Base-by-base conservation (phyloP, 1,284 basidiomycete genomes). In the Tilletia caries region DNA sequence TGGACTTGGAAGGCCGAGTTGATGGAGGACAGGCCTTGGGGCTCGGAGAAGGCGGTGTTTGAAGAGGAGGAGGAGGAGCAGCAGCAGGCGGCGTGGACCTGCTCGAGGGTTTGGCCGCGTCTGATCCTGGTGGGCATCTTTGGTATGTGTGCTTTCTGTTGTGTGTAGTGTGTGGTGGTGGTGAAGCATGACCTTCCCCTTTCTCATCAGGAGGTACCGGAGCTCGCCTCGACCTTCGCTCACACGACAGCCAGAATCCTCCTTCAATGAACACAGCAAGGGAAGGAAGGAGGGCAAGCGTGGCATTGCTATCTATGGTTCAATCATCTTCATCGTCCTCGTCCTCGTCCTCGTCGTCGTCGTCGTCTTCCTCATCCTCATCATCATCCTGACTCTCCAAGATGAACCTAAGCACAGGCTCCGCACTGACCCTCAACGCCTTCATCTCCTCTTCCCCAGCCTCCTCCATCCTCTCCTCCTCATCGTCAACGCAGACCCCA, bases 1-100 rank as follows among this genome's bases (percentile, higher is more conserved):
- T 97, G 93, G 2, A 96, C 87, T 83, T 95, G 93, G 82, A 96
- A 96, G 0, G 93, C 91, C 76, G 92, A 93, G 84, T 95, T 91
- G 29, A 95, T 75, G 13, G 58, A 62, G 29, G 29, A 12, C 0
- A 62, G 58, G 20, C 6, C 18, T 25, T 33, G 10, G 10, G 29
- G 20, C 1, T n/a, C 6, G 18, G 58, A 62, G n/a, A n/a, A n/a
- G 6, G 52, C 15, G 3, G 52, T 8, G 32, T 6, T 23, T 18
- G 54, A 60, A 20, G 66, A 73, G 29, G 69, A 73, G 48, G 23
- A 65, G 3, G 32, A 48, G 1, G 33, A 6, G 12, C 8, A 18
- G 2, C 23, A 6, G 18, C 25, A 20, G 67, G 48, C 48, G 10
- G 20, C 27, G 37, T 62, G 58, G 32, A 62, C 58, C 58, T 62